phyloP scores from a whole-genome alignment of 768 basidiomycete genomes.

The Trametes maxima region DNA sequence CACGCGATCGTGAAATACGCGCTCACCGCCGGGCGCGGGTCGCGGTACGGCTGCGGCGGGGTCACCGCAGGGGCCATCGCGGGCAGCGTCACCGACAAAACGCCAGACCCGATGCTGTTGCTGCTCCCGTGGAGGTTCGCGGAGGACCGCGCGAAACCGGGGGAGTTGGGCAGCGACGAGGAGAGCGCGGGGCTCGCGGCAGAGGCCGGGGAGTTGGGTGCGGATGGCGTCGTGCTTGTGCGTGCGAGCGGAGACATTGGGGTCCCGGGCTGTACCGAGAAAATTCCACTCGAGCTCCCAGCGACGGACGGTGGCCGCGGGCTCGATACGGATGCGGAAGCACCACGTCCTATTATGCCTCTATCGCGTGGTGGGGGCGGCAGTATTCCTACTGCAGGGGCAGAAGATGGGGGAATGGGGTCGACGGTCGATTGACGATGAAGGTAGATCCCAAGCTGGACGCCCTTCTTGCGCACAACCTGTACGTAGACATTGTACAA shows the following conservation, averaged over 20 bases:
- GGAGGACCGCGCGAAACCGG: constrained; percentile 13
- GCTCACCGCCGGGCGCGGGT: constrained; percentile 67
- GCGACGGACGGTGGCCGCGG: constrained; percentile 15
- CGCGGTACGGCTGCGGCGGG: constrained; percentile 73
- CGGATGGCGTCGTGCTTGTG: constrained; percentile 44
- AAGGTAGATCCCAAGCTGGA: constrained; percentile 86
- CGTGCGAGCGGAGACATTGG: constrained; percentile 26
- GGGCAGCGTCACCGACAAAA: constrained; percentile 34
- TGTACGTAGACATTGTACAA: constrained; percentile 90
- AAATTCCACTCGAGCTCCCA: background rate
- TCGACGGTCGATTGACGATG: constrained; percentile 85
- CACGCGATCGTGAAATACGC: constrained; percentile 88
- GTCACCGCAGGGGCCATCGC: constrained; percentile 48
- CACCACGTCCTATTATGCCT: constrained; percentile 8
- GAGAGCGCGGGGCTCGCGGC: constrained; percentile 7
- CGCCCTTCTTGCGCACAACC: constrained; percentile 78
- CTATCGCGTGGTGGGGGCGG: constrained; percentile 13
- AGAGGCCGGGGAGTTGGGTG: constrained; percentile 20
- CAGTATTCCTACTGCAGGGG: constrained; percentile 37
- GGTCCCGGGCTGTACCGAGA: background rate
- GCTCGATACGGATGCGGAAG: constrained; percentile 19
- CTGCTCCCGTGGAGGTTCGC: constrained; percentile 21
- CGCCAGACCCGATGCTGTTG: constrained; percentile 10
- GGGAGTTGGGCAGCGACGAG: constrained; percentile 7
- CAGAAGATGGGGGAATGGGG: constrained; percentile 72